Evolutionary conservation across 345 rosid genomes (phyloP), one percentile per base, ranked within the genome.

Genomic region (Gossypium anomalum): DNA sequence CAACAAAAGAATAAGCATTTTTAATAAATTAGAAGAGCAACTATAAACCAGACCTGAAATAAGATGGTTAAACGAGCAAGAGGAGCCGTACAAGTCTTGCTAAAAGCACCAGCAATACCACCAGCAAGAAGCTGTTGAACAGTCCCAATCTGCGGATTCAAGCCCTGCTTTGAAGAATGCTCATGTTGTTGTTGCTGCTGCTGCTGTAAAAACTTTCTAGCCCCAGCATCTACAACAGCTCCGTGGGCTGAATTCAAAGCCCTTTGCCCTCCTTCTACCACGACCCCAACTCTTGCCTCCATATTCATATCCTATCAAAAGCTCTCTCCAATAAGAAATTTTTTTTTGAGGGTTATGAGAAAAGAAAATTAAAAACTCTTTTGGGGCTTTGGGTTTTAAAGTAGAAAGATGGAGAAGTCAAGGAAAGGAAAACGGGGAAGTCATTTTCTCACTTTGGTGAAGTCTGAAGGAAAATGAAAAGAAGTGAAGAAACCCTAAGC

Each of bases 21-120:
- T 19, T 6, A 7, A 41, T 1, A 4, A 27, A 66, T 2, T 2
- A n/a, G 25, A 73, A 2, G 56, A 43, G 34, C 29, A 49, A 15
- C 25, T 5, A 22, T 15, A 66, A 52, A 76, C 62, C 23, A 47
- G 23, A 93, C 99, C 98, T 96, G 99, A 75, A 93, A 88, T 55
- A 96, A 85, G 82, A 96, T 95, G 71, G 98, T 93, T 75, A 96
- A 92, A 58, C 99, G 97, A 76, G 97, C 91, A 1, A 93, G 90
- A 83, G 99, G 99, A 22, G 99, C 99, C 2, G 99, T 96, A 60
- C 98, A 93, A 7, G 99, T 95, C 82, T 95, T 95, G 89, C 97
- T 85, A 71, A 95, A 87, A 66, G 98, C 99, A 27, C 99, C 99
- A 17, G 98, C 97, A 60, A 95, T 71, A 43, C 99, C 98, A 51